phyloP scores from a whole-genome alignment of 2,329 filamentous ascomycete genomes.

The Phyllachora maydis region DNA sequence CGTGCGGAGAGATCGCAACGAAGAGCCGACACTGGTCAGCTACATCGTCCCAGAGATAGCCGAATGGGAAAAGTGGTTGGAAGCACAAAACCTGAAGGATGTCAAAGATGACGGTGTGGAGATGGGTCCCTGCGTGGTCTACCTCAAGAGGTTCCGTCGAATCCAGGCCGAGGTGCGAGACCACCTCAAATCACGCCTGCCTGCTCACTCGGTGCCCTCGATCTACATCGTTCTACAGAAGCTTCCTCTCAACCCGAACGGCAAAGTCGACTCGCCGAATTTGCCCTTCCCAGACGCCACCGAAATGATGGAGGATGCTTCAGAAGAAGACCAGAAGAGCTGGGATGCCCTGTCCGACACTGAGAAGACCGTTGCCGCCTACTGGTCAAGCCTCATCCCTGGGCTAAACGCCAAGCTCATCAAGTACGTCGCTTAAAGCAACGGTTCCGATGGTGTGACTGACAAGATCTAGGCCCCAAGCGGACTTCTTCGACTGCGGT shows the following conservation, averaged over 20 bases:
- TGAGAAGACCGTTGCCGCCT: constrained; percentile 44
- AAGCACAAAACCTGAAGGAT: constrained; percentile 30
- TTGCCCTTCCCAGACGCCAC: constrained; percentile 65
- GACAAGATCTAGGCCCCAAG: no score
- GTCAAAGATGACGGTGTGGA: constrained; percentile 27
- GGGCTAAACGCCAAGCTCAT: constrained; percentile 48
- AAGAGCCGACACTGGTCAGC: constrained; percentile 71
- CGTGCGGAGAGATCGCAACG: constrained; percentile 62
- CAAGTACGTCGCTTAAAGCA: no score
- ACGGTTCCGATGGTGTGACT: no score
- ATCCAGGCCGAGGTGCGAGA: constrained; percentile 34
- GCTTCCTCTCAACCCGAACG: constrained; percentile 67
- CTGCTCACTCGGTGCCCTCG: constrained; percentile 55
- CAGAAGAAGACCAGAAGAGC: constrained; percentile 18
- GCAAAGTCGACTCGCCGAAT: constrained; percentile 62
- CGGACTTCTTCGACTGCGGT: constrained; percentile 67
- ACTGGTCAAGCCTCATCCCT: constrained; percentile 53
- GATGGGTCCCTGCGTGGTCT: constrained; percentile 20
- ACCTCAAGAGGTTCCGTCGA: constrained; percentile 19
- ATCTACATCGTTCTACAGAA: constrained; percentile 52
- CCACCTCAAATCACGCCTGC: constrained; percentile 49
- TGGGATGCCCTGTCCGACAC: constrained; percentile 27
- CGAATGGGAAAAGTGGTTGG: constrained; percentile 28
- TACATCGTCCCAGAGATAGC: constrained; percentile 64
- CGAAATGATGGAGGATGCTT: constrained; percentile 29